Evolutionary conservation across 805 yeast genomes (phyloP).

Genomic region (Metschnikowia dekortorum): DNA sequence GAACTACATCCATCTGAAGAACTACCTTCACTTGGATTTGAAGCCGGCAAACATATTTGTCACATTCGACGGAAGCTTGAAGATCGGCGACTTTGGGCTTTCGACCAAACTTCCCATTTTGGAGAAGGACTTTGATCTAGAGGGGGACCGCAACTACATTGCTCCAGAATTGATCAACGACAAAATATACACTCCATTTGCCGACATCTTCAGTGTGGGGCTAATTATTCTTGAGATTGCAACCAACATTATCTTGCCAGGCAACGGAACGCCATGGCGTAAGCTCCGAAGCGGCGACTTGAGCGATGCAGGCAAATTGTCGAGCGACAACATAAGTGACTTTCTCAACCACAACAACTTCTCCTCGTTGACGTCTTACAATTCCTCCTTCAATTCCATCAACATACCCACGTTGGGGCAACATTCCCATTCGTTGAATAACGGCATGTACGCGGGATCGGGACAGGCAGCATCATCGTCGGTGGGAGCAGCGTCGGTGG

Average conservation of each 20-base stretch:
- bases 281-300: conserved; percentile 91
- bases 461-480: background rate
- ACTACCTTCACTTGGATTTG: conserved; percentile 79
- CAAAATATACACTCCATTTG: conserved; percentile 82
- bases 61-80: conserved; percentile 89
- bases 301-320: conserved; percentile 86
- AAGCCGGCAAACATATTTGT: conserved; percentile 94
- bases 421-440: conserved; percentile 3
- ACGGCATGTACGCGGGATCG: background rate
- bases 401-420: conserved; percentile 12
- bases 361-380: conserved; percentile 31
- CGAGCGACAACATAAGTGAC: conserved; percentile 45
- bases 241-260: conserved; percentile 91
- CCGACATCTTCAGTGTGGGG: conserved; percentile 94
- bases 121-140: conserved; percentile 73
- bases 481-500: background rate
- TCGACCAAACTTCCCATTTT: conserved; percentile 75
- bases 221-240: conserved; percentile 92
- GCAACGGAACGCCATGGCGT: conserved; percentile 96
- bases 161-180: conserved; percentile 91
- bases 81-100: conserved; percentile 96
- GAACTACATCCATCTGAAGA: conserved; percentile 68
- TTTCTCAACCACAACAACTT: conserved; percentile 36
- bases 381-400: conserved; percentile 20
- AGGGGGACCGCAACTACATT: conserved; percentile 95